Base-by-base conservation (phyloP, 805 yeast genomes). In the Metschnikowia lachancei region DNA sequence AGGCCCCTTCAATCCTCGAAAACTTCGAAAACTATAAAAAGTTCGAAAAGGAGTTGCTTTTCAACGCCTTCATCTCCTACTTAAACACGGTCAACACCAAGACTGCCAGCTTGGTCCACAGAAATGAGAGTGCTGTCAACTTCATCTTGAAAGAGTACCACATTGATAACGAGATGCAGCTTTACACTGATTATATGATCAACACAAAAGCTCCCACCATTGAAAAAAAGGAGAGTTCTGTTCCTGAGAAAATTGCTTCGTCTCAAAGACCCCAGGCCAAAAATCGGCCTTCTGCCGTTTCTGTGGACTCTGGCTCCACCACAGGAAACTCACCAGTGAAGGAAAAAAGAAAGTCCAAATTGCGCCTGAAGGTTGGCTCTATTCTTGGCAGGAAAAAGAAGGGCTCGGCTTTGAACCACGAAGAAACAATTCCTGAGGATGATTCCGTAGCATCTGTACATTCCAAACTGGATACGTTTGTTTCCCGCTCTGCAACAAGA, bases 1-100 rank as follows among this genome's bases (percentile, higher is more conserved):
- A 83, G 61, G 92, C 94, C 2, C 92, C 95, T 2, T 80, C 76
- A 45, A 80, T 85, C 36, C 85, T 87, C 60, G 83, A 83, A 55
- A 80, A 80, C 53, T 84, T 89, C 61, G 94, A 88, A 60, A 74
- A 73, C 51, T 81, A 84, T 55, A 95, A 89, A 62, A 75, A 69
- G 32, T 58, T 69, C 69, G 64, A 81, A 87, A 67, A 74, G 80
- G 64, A 72, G 66, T 49, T 75, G 53, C 50, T 81, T 47, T 69
- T 88, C 50, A 83, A 87, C 60, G 82, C 82, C 44, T 75, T 83
- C 45, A 72, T 91, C 46, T 70, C 83, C 41, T 81, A 81, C 58
- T 83, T 81, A 59, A 72, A 69, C 49, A 53, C 62, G 18, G 58
- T 65, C 35, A 60, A 63, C 49, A 48, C 60, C 28, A 58, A 57